These are phyloP conservation scores for Raddia distichophylla DNA, from an alignment of 176 grass and related monocot species.

Conservation along the genomic window DNA sequence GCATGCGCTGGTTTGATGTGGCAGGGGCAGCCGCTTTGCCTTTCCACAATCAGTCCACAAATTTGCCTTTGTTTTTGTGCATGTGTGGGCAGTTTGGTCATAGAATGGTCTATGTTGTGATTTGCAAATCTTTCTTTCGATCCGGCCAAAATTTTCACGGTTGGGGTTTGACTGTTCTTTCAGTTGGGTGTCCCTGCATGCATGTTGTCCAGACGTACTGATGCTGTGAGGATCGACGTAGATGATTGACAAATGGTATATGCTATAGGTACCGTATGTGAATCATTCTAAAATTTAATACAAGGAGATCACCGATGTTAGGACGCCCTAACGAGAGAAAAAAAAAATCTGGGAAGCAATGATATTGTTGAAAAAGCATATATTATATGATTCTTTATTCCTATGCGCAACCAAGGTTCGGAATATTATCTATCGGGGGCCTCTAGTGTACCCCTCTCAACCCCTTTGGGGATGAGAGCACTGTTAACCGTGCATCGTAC, in stretches of 20 bases:
- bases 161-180: background rate
- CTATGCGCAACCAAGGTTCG: no score
- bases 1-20: background rate
- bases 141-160: constrained; percentile 1
- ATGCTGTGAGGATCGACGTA: no score
- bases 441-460: no score
- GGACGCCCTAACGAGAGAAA: no score
- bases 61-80: background rate
- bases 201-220: constrained; percentile 12
- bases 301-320: background rate
- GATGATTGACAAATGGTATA: no score
- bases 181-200: background rate
- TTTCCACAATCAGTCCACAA: constrained; percentile 13
- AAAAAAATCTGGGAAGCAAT: background rate
- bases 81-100: background rate
- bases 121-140: constrained; percentile 1
- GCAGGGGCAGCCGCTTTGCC: constrained; percentile 10
- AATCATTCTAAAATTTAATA: background rate
- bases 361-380: background rate
- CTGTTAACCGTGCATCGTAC: no score
- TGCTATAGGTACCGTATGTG: no score
- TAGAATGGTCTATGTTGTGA: background rate
- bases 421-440: no score
- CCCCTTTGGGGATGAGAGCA: no score
- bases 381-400: no score